Evolutionary conservation across 768 basidiomycete genomes (phyloP).

Genomic region (Tylopilus subfusipes): DNA sequence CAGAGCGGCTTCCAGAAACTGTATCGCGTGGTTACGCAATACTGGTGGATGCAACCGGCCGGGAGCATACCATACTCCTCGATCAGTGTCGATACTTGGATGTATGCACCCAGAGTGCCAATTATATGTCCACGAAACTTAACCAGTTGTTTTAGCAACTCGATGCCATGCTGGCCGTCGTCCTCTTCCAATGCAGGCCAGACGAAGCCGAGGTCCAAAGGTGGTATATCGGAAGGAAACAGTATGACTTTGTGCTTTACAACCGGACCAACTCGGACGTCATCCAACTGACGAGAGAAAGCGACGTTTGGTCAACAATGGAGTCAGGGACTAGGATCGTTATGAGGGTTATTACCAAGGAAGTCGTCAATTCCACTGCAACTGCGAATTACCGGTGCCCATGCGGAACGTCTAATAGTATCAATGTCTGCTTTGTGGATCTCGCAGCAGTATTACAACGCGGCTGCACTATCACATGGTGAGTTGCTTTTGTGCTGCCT

Average conservation of each 20-base stretch:
- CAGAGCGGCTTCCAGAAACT: neutral
- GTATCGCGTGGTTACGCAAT: neutral
- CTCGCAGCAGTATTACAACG: neutral
- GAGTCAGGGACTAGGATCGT: neutral
- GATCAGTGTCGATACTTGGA: neutral
- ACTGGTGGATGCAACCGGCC: slow-evolving; percentile 1
- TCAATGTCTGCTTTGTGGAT: neutral
- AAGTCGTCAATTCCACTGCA: neutral
- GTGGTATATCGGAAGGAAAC: slow-evolving; percentile 2
- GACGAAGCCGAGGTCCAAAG: neutral
- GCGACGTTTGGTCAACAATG: neutral
- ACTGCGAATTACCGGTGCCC: neutral
- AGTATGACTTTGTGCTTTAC: slow-evolving; percentile 3
- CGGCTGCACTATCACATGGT: slow-evolving; percentile 2
- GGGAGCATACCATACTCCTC: neutral
- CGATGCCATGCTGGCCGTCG: neutral
- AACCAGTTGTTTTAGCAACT: neutral
- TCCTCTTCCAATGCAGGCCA: neutral
- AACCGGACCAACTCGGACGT: neutral
- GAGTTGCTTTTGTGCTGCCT: neutral
- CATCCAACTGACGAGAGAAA: neutral
- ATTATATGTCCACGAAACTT: neutral
- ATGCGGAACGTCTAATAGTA: neutral
- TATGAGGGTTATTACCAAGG: neutral
- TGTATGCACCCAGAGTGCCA: neutral